These are phyloP conservation scores for Suillus americanus DNA, from an alignment of 768 basidiomycete genomes.

Conservation along the genomic window DNA sequence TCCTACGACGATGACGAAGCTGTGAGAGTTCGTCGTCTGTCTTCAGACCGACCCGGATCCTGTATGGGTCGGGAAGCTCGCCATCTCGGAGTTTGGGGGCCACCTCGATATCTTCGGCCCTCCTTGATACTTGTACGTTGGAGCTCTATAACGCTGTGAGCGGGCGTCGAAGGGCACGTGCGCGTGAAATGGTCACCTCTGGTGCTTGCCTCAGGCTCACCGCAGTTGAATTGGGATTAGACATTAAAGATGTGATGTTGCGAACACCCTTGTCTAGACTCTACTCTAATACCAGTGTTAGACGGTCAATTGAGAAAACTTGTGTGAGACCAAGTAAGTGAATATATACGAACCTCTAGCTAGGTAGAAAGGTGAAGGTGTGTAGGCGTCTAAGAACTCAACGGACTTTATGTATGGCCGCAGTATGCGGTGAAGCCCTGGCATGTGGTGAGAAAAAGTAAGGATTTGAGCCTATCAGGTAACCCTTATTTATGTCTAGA, in stretches of 20 bases:
- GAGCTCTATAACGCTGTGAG: slow-evolving; percentile 3
- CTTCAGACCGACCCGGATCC: slow-evolving; percentile 58
- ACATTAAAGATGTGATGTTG: neutral
- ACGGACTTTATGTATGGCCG: too few relatives aligned
- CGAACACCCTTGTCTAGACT: too few relatives aligned
- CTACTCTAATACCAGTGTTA: neutral
- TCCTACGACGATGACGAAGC: slow-evolving; percentile 54
- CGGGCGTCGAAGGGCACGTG: neutral
- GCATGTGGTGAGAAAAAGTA: too few relatives aligned
- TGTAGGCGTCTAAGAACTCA: neutral
- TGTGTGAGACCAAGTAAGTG: neutral
- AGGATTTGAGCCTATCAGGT: too few relatives aligned
- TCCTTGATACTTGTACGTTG: neutral
- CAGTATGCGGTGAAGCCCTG: too few relatives aligned
- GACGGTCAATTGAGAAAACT: neutral
- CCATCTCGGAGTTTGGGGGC: neutral
- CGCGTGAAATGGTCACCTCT: slow-evolving; percentile 10
- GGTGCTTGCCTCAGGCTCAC: slow-evolving; percentile 3
- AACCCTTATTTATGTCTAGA: too few relatives aligned
- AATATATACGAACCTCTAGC: neutral
- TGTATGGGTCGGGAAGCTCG: slow-evolving; percentile 62
- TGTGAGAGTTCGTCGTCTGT: slow-evolving; percentile 62
- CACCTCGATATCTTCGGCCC: neutral
- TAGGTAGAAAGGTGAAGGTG: neutral
- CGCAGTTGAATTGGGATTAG: slow-evolving; percentile 1